Evolutionary conservation across 441 rosid genomes (phyloP).

Genomic region (Jatropha podagrica): DNA sequence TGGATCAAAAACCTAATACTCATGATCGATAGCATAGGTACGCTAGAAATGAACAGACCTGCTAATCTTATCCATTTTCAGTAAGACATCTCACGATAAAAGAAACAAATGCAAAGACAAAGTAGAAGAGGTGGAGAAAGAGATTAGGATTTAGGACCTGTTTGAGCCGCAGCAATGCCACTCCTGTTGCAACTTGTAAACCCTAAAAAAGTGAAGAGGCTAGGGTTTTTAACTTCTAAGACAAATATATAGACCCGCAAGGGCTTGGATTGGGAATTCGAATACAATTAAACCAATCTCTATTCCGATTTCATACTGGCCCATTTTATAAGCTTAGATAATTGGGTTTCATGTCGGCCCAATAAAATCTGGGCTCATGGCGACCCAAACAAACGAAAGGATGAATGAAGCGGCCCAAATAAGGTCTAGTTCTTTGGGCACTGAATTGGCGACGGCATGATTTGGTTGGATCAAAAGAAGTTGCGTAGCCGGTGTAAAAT

Average conservation of each 20-base stretch:
- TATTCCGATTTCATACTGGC: background rate
- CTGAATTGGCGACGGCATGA: too few relatives aligned
- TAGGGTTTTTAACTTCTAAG: slow-evolving; percentile 4
- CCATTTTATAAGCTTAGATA: background rate
- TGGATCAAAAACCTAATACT: background rate
- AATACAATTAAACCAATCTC: background rate
- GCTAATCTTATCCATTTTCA: background rate
- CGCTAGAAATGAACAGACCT: background rate
- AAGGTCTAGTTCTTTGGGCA: too few relatives aligned
- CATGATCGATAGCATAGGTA: background rate
- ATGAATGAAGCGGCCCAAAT: too few relatives aligned
- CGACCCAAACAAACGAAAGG: too few relatives aligned
- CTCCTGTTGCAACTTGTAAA: background rate
- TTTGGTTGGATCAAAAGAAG: too few relatives aligned
- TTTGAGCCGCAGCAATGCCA: slow-evolving; percentile 4
- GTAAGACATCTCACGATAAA: background rate
- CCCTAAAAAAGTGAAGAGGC: background rate
- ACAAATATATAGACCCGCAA: background rate
- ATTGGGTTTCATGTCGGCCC: too few relatives aligned
- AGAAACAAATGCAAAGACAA: background rate
- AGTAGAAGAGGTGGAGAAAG: background rate
- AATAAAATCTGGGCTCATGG: too few relatives aligned
- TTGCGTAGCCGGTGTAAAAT: too few relatives aligned
- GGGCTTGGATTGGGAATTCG: background rate
- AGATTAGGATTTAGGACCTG: background rate